phyloP scores from a whole-genome alignment of 1,284 basidiomycete species.

The Tilletia caries region DNA sequence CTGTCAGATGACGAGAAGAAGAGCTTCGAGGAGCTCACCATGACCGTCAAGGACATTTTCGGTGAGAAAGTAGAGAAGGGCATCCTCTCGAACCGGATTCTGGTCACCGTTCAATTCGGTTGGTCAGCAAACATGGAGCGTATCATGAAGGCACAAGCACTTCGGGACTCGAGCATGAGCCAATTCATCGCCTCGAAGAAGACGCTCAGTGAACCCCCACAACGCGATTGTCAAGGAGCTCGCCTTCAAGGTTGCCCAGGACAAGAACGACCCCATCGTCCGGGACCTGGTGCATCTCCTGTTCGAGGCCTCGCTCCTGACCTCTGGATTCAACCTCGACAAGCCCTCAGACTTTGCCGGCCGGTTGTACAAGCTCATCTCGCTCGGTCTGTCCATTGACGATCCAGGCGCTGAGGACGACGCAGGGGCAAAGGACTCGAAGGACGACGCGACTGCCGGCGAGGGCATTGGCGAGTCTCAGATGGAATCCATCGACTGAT shows the following conservation, averaged over 20 bases:
- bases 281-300: slow-evolving; percentile 90
- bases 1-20: slow-evolving; percentile 88
- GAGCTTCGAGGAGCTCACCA: slow-evolving; percentile 84
- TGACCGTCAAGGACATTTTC: slow-evolving; percentile 94
- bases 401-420: slow-evolving; percentile 35
- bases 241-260: slow-evolving; percentile 86
- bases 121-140: slow-evolving; percentile 99
- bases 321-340: slow-evolving; percentile 76
- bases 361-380: slow-evolving; percentile 97
- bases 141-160: slow-evolving; percentile 99
- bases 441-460: slow-evolving; percentile 25
- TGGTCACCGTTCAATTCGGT: slow-evolving; percentile 94
- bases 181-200: slow-evolving; percentile 94
- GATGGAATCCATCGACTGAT: slow-evolving; percentile 53
- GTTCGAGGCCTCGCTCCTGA: slow-evolving; percentile 88
- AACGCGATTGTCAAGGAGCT: slow-evolving; percentile 97
- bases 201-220: slow-evolving; percentile 94
- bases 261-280: slow-evolving; percentile 92
- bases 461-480: slow-evolving; percentile 49
- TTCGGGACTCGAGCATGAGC: slow-evolving; percentile 97
- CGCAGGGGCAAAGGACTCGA: slow-evolving; percentile 26
- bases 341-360: slow-evolving; percentile 91
- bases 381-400: slow-evolving; percentile 62
- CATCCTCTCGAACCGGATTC: slow-evolving; percentile 82
- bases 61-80: slow-evolving; percentile 99